Evolutionary conservation across 2,329 filamentous ascomycete species (phyloP).

Genomic region (Phialocephala sp.): DNA sequence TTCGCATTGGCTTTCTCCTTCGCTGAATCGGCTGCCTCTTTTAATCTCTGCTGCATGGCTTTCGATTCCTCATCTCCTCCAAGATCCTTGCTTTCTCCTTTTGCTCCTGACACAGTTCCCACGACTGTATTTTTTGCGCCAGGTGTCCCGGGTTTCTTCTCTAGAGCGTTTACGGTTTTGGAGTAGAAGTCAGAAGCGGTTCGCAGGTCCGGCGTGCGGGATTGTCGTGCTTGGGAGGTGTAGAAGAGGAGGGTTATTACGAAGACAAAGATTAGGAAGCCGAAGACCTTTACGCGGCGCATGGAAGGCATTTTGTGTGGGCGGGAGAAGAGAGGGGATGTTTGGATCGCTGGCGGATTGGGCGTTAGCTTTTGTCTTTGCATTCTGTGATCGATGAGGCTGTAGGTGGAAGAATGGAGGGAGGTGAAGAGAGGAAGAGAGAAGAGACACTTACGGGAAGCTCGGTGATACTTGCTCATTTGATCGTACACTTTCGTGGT

Average conservation of each 20-base stretch:
- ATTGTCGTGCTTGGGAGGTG: constrained; percentile 62
- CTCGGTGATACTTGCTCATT: constrained; percentile 9
- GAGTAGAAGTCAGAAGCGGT: constrained; percentile 62
- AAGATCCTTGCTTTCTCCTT: constrained; percentile 5
- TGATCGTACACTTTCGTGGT: neutral
- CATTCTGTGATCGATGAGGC: neutral
- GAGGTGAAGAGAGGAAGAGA: neutral
- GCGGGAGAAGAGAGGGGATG: constrained; percentile 30
- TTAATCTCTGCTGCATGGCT: constrained; percentile 65
- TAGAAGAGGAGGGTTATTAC: constrained; percentile 76
- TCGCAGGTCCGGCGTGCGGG: constrained; percentile 51
- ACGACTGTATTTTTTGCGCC: constrained; percentile 2
- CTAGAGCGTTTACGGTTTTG: constrained; percentile 63
- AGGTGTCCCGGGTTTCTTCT: constrained; percentile 23
- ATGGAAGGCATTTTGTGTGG: constrained; percentile 65
- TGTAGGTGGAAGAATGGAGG: neutral
- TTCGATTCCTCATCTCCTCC: constrained; percentile 59
- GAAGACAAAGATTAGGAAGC: constrained; percentile 66
- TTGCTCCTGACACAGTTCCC: neutral
- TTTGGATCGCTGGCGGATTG: constrained; percentile 24
- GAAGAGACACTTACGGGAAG: neutral
- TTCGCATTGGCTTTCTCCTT: constrained; percentile 74
- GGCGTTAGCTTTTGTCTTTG: neutral
- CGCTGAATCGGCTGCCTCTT: constrained; percentile 70
- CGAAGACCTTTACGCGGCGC: constrained; percentile 71